Evolutionary conservation across 2,329 filamentous ascomycete genomes (phyloP).

Genomic region (Cladosporium halotolerans): DNA sequence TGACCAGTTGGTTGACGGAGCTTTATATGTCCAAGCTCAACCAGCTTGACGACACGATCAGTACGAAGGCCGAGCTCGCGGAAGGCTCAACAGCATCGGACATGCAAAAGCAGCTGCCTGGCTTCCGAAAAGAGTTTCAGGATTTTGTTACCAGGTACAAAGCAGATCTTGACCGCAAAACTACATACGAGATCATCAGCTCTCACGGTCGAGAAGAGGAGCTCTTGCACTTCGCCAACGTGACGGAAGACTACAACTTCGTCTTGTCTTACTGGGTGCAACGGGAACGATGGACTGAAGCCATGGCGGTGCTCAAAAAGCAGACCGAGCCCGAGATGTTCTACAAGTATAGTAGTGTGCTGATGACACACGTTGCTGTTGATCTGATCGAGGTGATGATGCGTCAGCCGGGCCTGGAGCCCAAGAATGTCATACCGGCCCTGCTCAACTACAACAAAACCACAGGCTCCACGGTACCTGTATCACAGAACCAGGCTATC

Average conservation of each 20-base stretch:
- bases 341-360: constrained; percentile 93
- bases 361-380: constrained; percentile 80
- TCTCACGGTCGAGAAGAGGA: constrained; percentile 93
- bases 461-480: constrained; percentile 51
- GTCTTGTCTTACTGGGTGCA: constrained; percentile 97
- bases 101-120: constrained; percentile 63
- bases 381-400: constrained; percentile 94
- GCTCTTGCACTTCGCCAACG: constrained; percentile 81
- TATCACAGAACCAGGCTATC: constrained; percentile 77
- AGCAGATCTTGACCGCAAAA: constrained; percentile 79
- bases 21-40: constrained; percentile 97
- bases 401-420: constrained; percentile 78
- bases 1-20: constrained; percentile 90
- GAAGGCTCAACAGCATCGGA: constrained; percentile 54
- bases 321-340: constrained; percentile 91
- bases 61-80: constrained; percentile 78
- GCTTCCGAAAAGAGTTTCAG: constrained; percentile 72
- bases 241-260: constrained; percentile 87
- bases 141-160: constrained; percentile 85
- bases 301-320: constrained; percentile 80
- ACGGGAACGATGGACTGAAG: constrained; percentile 83
- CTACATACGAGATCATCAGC: constrained; percentile 90
- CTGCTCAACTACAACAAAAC: constrained; percentile 88
- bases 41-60: constrained; percentile 85
- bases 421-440: constrained; percentile 84